Evolutionary conservation across 2,329 filamentous ascomycete species (phyloP), one percentile per base, ranked within the genome.

Genomic region (Fusarium denticulatum): DNA sequence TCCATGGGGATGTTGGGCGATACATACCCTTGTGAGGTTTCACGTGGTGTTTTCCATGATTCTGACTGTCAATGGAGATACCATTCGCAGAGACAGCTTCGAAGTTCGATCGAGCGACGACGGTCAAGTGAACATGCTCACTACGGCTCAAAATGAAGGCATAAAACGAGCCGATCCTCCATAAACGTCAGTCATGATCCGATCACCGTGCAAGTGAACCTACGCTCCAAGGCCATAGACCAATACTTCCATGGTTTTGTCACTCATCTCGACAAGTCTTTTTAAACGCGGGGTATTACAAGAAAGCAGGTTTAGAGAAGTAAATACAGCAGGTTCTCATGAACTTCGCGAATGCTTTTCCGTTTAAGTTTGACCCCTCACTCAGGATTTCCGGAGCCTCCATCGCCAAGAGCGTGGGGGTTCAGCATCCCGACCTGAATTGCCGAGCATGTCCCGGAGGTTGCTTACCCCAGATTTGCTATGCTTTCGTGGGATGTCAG

Each of bases 41-140:
- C 76, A 89, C 88, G 6, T 78, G 83, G 72, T 89, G 88, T 63
- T 87, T 81, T 24, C 88, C 88, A 73, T 89, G 90, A 59, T 87
- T 86, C 16, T 86, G 84, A 43, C 88, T 90, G 11, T 82, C 84
- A 42, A 91, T 81, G 2, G 80, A 79, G 77, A 91, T 87, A 15
- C 89, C 89, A 37, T 85, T 82, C 18, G 79, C 78, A 57, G 85
- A 85, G 16, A 91, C 88, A 7, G 85, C 86, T 13, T 84, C 80
- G 79, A 89, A 91, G 77, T 91, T 91, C 2, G 88, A 90, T 30
- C 89, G 86, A 47, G 89, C 91, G 47, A 90, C 86, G 5, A 89
- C 88, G 0, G 89, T 90, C 28, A 91, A 84, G n/a, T 84, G 81
- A 24, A 88, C 83, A 34, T 83, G 80, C 6, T 82, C 70, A 37